Evolutionary conservation across 352 stramenopile genomes (phyloP).

Genomic region (Phytophthora parvispora): DNA sequence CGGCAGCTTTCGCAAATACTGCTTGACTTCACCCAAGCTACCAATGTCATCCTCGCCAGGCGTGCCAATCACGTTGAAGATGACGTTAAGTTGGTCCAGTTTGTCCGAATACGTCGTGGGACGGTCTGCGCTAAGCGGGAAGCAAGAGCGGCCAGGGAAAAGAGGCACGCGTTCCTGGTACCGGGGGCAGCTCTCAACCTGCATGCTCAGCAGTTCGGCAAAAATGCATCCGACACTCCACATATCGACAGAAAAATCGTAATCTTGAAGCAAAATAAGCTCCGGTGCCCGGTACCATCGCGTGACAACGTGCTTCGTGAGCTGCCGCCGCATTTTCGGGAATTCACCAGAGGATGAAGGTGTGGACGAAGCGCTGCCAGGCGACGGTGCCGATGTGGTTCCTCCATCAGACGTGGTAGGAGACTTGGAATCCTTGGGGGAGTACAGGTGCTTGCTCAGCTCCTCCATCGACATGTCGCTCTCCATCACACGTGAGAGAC

Average conservation of each 20-base stretch:
- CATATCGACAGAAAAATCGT: constrained; percentile 98
- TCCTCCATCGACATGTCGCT: constrained; percentile 83
- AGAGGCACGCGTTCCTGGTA: constrained; percentile 89
- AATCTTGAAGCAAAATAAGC: constrained; percentile 96
- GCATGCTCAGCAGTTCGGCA: constrained; percentile 89
- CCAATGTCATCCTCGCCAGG: constrained; percentile 92
- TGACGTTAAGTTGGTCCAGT: constrained; percentile 95
- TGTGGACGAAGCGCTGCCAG: constrained; percentile 72
- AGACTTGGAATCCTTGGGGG: constrained; percentile 82
- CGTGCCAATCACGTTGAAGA: constrained; percentile 97
- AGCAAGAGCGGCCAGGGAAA: constrained; percentile 89
- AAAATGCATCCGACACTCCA: constrained; percentile 99
- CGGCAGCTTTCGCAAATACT: constrained; percentile 88
- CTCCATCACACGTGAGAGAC: constrained; percentile 85
- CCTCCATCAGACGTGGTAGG: constrained; percentile 76
- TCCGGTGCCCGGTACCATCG: constrained; percentile 98
- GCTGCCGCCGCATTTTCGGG: constrained; percentile 88
- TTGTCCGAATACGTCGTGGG: constrained; percentile 91
- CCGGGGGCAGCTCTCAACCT: constrained; percentile 87
- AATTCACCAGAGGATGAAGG: constrained; percentile 71
- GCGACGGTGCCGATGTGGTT: constrained; percentile 67
- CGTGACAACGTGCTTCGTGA: constrained; percentile 99
- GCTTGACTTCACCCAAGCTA: constrained; percentile 83
- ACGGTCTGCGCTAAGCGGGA: constrained; percentile 84
- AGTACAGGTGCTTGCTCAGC: constrained; percentile 82